Conservation (phyloP, 768 basidiomycete species). For the Suillus weaverae region DNA sequence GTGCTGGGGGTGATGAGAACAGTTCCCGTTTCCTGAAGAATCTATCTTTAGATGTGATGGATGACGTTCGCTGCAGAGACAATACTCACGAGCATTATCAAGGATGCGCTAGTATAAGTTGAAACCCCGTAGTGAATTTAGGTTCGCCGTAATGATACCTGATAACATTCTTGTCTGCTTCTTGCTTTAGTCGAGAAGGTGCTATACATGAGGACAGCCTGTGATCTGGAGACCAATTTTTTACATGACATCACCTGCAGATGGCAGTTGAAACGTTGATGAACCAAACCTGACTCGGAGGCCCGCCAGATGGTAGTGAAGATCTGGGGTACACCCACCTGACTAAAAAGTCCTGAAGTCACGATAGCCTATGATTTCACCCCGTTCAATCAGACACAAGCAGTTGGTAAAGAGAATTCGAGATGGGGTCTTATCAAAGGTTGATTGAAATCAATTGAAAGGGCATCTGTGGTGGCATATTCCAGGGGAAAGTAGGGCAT, state of each 20-base stretch:
- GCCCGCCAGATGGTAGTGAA: not conserved
- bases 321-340: not conserved
- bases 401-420: not conserved
- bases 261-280: not conserved
- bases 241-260: not conserved
- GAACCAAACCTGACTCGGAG: not conserved
- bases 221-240: not conserved
- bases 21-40: not conserved
- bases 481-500: not conserved
- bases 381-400: not conserved
- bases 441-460: not conserved
- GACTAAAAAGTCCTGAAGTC: not conserved
- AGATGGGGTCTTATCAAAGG: not conserved
- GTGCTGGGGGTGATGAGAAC: conserved; percentile 27
- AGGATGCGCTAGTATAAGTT: not conserved
- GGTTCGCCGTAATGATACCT: not conserved
- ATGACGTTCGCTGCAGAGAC: not conserved
- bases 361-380: not conserved
- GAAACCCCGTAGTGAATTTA: not conserved
- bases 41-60: not conserved
- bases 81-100: not conserved
- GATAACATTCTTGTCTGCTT: not conserved
- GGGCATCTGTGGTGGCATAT: not conserved
- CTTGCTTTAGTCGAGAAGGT: not conserved
- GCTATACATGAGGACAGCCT: not conserved